Evolutionary conservation across 169 alveolate species (phyloP), one percentile per base, ranked within the genome.

Genomic region (Cystoisospora suis): DNA sequence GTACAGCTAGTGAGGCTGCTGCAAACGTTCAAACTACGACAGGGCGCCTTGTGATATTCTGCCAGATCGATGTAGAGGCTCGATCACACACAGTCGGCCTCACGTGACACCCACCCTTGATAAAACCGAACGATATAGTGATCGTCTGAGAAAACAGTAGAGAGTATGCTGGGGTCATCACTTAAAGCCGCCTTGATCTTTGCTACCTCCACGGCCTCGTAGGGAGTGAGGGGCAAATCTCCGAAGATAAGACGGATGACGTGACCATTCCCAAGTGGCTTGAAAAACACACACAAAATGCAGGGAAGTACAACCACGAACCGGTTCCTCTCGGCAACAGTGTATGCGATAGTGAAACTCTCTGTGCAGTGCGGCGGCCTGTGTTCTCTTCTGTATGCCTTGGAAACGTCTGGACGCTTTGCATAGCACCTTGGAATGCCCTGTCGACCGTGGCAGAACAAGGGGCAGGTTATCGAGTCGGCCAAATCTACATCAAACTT

Each of bases 91-190:
- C 58, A 27, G 69, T n/a, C 27, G 85, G n/a, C n/a, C n/a, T 53
- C 29, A 53, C 12, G 29, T 61, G 44, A 0, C 27, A 29, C 92
- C 36, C 34, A 91, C 94, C 94, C 96, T 75, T 94, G 96, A 38
- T 93, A 92, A 65, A 93, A 94, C 27, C 96, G 92, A 38, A 94
- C 69, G 7, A 92, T 38, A 46, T 88, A 90, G 72, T 90, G 89
- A 81, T 89, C 94, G 47, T 93, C 94, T 49, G 89, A 81, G 81
- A 94, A 94, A 20, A 93, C 93, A 27, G 96, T 93, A 40, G 85
- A 87, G n/a, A 58, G 87, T n/a, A 81, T 45, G 27, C 70, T 91
- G 58, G 92, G 90, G 46, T 92, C 90, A 29, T 49, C 32, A 38
- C 81, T 91, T 81, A 94, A 80, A 56, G 87, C 90, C 86, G 79